phyloP scores from a whole-genome alignment of 805 yeast genomes.

The Spathaspora arborariae region DNA sequence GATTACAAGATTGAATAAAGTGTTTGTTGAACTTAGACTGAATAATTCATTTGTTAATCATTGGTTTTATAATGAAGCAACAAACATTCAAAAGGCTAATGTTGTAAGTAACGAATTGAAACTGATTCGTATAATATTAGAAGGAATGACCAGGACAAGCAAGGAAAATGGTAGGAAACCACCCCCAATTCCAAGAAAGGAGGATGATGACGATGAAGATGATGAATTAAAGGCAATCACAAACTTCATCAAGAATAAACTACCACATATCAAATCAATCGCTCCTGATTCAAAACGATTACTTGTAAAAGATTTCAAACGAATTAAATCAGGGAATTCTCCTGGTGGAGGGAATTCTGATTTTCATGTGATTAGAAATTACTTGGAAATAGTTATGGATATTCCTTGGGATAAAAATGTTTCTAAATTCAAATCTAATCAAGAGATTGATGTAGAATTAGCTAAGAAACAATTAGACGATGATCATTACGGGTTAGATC shows the following conservation, averaged over 20 bases:
- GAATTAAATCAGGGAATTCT: constrained; percentile 47
- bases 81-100: constrained; percentile 49
- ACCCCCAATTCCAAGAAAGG: constrained; percentile 1
- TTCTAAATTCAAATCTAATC: constrained; percentile 30
- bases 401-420: constrained; percentile 53
- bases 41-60: constrained; percentile 36
- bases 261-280: constrained; percentile 32
- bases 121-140: constrained; percentile 47
- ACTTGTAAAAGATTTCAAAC: constrained; percentile 47
- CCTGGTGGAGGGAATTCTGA: constrained; percentile 47
- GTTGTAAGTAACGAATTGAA: constrained; percentile 54
- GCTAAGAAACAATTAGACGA: constrained; percentile 37
- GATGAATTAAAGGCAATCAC: constrained; percentile 38
- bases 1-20: constrained; percentile 29
- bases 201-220: constrained; percentile 39
- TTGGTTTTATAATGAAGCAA: constrained; percentile 47
- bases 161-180: constrained; percentile 4
- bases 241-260: constrained; percentile 31
- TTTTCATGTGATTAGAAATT: constrained; percentile 59
- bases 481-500: constrained; percentile 42
- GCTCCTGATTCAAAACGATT: constrained; percentile 38
- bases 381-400: constrained; percentile 62
- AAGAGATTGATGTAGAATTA: constrained; percentile 45
- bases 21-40: constrained; percentile 33
- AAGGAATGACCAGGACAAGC: constrained; percentile 36